phyloP scores from a whole-genome alignment of 768 basidiomycete genomes.

The Panaeolus papilionaceus region DNA sequence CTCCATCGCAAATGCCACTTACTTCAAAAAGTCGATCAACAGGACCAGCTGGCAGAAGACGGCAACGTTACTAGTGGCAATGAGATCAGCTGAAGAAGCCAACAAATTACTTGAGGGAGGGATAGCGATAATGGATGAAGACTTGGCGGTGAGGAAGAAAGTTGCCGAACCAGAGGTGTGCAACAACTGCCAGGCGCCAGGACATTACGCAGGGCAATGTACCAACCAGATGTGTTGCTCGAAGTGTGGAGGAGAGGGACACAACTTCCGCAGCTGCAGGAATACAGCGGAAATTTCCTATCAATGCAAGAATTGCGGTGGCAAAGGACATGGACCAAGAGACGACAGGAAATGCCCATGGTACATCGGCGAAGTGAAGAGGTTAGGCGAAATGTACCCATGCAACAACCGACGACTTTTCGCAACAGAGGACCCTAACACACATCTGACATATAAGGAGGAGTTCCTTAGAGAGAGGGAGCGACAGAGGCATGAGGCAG shows the following conservation, averaged over 20 bases:
- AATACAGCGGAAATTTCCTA: background rate
- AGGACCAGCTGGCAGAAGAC: background rate
- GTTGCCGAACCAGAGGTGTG: background rate
- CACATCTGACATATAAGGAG: background rate
- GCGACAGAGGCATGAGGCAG: background rate
- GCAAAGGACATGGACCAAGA: background rate
- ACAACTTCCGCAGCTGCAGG: background rate
- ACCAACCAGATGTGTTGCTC: background rate
- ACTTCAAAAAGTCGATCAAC: background rate
- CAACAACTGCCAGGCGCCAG: constrained; percentile 20
- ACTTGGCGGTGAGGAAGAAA: background rate
- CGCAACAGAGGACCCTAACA: background rate
- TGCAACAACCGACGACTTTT: background rate
- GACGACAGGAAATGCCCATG: background rate
- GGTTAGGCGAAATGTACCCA: background rate
- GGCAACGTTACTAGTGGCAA: background rate
- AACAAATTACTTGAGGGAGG: background rate
- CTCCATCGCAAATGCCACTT: background rate
- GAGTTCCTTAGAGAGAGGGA: background rate
- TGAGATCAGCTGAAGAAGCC: background rate
- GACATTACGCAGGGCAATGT: constrained; percentile 12
- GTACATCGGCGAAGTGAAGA: background rate
- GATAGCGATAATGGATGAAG: background rate
- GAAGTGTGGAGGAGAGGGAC: background rate
- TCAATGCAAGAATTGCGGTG: background rate